Percentiles rank a stretch among this genome's conserved stretches.
These are phyloP conservation scores for Diaporthe sp. DNA, from an alignment of 2,329 filamentous ascomycete genomes.

Conservation along the genomic window DNA sequence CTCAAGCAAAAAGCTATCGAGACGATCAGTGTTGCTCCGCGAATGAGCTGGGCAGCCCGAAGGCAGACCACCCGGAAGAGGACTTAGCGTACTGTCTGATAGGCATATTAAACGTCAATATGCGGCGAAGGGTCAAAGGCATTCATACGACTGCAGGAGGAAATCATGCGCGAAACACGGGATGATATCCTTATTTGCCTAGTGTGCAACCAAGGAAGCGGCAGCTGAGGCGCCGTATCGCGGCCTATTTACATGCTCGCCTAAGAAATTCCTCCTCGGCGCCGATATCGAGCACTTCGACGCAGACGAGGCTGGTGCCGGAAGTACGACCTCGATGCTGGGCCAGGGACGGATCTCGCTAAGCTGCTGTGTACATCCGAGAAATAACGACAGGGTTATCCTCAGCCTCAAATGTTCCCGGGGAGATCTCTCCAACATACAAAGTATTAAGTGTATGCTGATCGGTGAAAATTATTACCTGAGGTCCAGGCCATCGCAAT, in stretches of 20 bases:
- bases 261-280: background rate
- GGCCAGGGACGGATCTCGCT: background rate
- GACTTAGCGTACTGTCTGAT: slow-evolving; percentile 35
- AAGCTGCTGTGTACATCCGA: background rate
- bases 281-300: background rate
- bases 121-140: slow-evolving; percentile 30
- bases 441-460: background rate
- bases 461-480: background rate
- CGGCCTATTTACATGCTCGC: background rate
- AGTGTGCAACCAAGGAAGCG: background rate
- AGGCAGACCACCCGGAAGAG: slow-evolving; percentile 28
- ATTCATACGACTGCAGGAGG: slow-evolving; percentile 30
- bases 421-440: background rate
- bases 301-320: background rate
- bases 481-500: background rate
- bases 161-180: slow-evolving; percentile 29
- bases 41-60: slow-evolving; percentile 35
- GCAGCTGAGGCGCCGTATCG: background rate
- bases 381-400: background rate
- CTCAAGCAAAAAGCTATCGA: background rate
- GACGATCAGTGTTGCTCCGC: slow-evolving; percentile 9
- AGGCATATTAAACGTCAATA: slow-evolving; percentile 32
- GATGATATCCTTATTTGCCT: slow-evolving; percentile 11
- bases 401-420: background rate
- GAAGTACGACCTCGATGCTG: background rate